Base-by-base conservation (phyloP, 495 filamentous ascomycete species). In the Neurospora sp. region DNA sequence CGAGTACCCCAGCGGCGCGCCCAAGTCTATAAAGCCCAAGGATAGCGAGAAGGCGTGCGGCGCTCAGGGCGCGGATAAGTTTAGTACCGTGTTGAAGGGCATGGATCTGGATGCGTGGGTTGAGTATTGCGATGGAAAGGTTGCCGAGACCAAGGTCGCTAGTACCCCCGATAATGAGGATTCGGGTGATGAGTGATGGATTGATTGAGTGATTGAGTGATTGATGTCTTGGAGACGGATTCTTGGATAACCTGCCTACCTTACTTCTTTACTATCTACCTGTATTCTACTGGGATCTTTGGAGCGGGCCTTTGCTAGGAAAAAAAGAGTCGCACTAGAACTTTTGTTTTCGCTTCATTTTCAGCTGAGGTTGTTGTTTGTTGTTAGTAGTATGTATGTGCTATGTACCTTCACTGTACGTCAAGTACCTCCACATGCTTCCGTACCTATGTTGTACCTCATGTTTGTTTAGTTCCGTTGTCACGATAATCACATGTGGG, bases 1-100 rank as follows among this genome's bases (percentile, higher is more conserved):
- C 71, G 91, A 93, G 81, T 93, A 93, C 75, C 85, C 88, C 31
- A 83, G 86, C 49, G 84, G 83, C 4, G 80, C 84, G 31, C 76
- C 83, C 1, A 20, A 49, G 2, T 79, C 83, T 12, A 79, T 81
- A 1, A 54, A 78, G 0, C 75, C 72, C 7, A 74, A 81, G 60
- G 82, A 80, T 72, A 72, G 71, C 37, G 20, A 70, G 4, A 69
- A 66, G 14, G 39, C 69, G 39, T 76, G 76, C 74, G 66, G 41
- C 2, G 73, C 78, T 12, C 20, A 27, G 0, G 76, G 73, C 0
- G 62, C 77, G 0, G 72, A 76, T 5, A 82, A 77, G 10, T 92
- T 92, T 73, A 90, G 88, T 18, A 92, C 89, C 3, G 81, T 92
- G 5, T 79, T 92, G 73, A 92, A 92, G 84, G 86, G 87, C 66